Conservation (phyloP, 805 yeast genomes). For the Jamesozyma piceae region DNA sequence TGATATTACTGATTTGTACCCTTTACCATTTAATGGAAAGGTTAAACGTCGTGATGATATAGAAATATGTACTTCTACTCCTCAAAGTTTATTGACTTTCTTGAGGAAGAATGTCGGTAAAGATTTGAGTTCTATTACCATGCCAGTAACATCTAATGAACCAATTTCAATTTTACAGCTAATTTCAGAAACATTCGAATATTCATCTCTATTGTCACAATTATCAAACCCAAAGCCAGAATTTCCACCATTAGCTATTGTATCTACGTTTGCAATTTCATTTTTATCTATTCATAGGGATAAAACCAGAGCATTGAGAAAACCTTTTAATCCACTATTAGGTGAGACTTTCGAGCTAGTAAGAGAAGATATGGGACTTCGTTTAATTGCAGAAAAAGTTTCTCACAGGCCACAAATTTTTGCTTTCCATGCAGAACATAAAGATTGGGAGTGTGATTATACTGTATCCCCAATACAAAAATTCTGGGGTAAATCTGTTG, state of each 20-base stretch:
- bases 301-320: slow-evolving; percentile 68
- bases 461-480: slow-evolving; percentile 72
- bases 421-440: slow-evolving; percentile 69
- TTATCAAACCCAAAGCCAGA: slow-evolving; percentile 43
- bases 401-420: slow-evolving; percentile 73
- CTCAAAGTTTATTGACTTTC: slow-evolving; percentile 74
- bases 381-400: slow-evolving; percentile 79
- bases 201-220: slow-evolving; percentile 53
- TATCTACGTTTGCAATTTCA: slow-evolving; percentile 70
- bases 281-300: slow-evolving; percentile 60
- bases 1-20: slow-evolving; percentile 41
- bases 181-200: slow-evolving; percentile 73
- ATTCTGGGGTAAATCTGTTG: slow-evolving; percentile 92
- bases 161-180: slow-evolving; percentile 78
- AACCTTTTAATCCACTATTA: slow-evolving; percentile 88
- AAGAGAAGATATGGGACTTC: slow-evolving; percentile 67
- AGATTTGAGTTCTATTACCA: slow-evolving; percentile 72
- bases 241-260: slow-evolving; percentile 56
- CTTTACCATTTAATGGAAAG: slow-evolving; percentile 42
- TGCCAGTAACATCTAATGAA: slow-evolving; percentile 93
- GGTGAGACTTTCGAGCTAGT: slow-evolving; percentile 92
- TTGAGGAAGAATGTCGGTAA: slow-evolving; percentile 88
- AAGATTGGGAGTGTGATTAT: slow-evolving; percentile 58
- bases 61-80: slow-evolving; percentile 49
- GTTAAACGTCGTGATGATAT: slow-evolving; percentile 52